Conservation (phyloP, 2,329 filamentous ascomycete species). For the Dryadomyces quercus-mongolicae region DNA sequence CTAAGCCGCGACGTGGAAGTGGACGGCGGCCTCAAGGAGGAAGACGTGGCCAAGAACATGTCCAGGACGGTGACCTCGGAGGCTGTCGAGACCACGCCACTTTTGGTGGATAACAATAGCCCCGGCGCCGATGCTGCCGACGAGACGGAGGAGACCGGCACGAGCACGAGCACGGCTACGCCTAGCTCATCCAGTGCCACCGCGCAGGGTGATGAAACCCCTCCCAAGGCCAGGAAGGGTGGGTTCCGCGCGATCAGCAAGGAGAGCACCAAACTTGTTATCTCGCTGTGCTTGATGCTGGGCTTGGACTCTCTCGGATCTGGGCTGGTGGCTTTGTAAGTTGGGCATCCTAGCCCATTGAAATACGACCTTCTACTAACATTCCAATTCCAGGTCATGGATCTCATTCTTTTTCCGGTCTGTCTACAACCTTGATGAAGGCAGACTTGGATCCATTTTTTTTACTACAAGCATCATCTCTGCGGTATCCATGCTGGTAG, state of each 20-base stretch:
- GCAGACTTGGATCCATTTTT: constrained; percentile 40
- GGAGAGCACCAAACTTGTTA: constrained; percentile 39
- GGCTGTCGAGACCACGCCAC: not conserved
- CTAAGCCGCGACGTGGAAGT: constrained; percentile 26
- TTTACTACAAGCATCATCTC: constrained; percentile 40
- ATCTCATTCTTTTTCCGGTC: constrained; percentile 43
- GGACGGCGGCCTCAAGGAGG: constrained; percentile 10
- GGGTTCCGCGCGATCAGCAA: constrained; percentile 47
- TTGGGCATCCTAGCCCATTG: too few species aligned
- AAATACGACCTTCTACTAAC: constrained; percentile 13
- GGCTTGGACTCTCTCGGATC: constrained; percentile 58
- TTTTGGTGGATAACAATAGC: too few species aligned
- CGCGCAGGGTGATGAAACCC: not conserved
- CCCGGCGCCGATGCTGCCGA: too few species aligned
- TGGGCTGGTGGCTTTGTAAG: constrained; percentile 53
- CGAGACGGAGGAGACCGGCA: too few species aligned
- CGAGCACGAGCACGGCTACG: too few species aligned
- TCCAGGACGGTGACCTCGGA: too few species aligned
- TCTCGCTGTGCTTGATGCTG: constrained; percentile 55
- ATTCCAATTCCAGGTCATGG: constrained; percentile 26
- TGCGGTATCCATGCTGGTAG: constrained; percentile 37
- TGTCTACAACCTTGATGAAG: constrained; percentile 34
- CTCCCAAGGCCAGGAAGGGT: not conserved
- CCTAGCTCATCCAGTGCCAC: too few species aligned
- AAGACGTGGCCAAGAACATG: not conserved